phyloP scores from a whole-genome alignment of 2,329 filamentous ascomycete genomes.

The Byssothecium circinans region DNA sequence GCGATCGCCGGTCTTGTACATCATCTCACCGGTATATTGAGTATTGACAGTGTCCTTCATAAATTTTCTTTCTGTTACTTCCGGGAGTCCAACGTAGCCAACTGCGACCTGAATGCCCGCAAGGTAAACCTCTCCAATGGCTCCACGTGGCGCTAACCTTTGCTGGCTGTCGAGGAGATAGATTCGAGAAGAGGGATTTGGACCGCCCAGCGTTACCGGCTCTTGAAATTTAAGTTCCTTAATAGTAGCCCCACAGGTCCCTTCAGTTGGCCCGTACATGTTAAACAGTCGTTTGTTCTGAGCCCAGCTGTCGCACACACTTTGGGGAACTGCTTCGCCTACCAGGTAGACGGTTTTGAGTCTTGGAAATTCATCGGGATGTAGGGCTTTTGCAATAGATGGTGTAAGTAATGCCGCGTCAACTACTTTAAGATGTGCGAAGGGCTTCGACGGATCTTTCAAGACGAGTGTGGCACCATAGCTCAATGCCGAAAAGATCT shows the following conservation, averaged over 20 bases:
- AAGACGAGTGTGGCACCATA: conserved; percentile 48
- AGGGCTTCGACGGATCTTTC: conserved; percentile 18
- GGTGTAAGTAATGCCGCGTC: conserved; percentile 46
- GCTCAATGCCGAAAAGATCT: conserved; percentile 45
- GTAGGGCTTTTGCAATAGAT: conserved; percentile 38
- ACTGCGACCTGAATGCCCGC: conserved; percentile 48
- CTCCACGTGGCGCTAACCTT: conserved; percentile 35
- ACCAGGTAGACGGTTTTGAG: conserved; percentile 44
- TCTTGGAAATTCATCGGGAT: conserved; percentile 36
- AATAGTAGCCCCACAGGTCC: conserved; percentile 44
- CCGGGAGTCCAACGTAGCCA: conserved; percentile 46
- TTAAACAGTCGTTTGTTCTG: conserved; percentile 40
- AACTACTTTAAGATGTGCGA: conserved; percentile 32
- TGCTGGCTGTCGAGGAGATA: conserved; percentile 48
- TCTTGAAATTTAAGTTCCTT: conserved; percentile 23
- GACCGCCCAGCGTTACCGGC: conserved; percentile 43
- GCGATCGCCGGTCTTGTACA: conserved; percentile 50
- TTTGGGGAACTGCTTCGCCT: conserved; percentile 43
- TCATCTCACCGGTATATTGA: conserved; percentile 22
- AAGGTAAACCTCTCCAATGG: conserved; percentile 48
- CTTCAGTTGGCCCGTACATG: conserved; percentile 51
- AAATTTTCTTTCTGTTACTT: conserved; percentile 36
- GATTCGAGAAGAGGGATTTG: conserved; percentile 41
- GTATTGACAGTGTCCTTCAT: conserved; percentile 31
- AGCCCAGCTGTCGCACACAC: conserved; percentile 39